These are phyloP conservation scores for Xylariaceae sp. DNA, from an alignment of 2,329 filamentous ascomycete genomes.

Conservation along the genomic window DNA sequence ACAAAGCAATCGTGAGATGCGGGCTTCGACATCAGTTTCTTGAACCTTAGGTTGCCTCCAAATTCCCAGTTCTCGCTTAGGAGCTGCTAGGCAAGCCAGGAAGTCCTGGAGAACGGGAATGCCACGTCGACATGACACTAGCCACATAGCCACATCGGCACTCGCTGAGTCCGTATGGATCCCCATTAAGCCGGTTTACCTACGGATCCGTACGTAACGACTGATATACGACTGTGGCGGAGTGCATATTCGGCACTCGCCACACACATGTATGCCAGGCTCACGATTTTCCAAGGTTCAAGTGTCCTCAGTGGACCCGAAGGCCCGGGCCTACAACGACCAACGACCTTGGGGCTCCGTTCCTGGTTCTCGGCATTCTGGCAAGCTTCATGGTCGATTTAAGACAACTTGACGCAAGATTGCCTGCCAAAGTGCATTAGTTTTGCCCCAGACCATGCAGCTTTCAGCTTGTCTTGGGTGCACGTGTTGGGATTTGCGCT, in stretches of 20 bases:
- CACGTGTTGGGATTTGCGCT: slow-evolving; percentile 18
- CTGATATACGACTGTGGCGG: slow-evolving; percentile 34
- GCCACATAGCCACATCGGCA: slow-evolving; percentile 31
- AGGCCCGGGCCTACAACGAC: slow-evolving; percentile 11
- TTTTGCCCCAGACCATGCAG: slow-evolving; percentile 31
- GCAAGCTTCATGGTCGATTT: slow-evolving; percentile 19
- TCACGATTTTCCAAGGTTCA: no score
- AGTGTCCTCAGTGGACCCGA: slow-evolving; percentile 14
- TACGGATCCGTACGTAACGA: background rate
- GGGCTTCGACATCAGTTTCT: slow-evolving; percentile 8
- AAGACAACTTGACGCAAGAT: slow-evolving; percentile 22
- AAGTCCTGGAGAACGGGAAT: slow-evolving; percentile 26
- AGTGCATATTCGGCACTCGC: slow-evolving; percentile 33
- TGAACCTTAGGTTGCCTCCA: slow-evolving; percentile 8
- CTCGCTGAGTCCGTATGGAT: slow-evolving; percentile 2
- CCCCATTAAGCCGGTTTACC: background rate
- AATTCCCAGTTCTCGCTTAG: slow-evolving; percentile 3
- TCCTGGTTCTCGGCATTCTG: slow-evolving; percentile 7
- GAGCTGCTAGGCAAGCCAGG: slow-evolving; percentile 1
- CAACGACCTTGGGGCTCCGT: no score
- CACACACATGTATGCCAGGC: slow-evolving; percentile 13
- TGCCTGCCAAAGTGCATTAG: slow-evolving; percentile 21
- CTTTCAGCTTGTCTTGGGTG: slow-evolving; percentile 37
- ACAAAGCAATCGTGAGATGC: slow-evolving; percentile 1
- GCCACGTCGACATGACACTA: slow-evolving; percentile 33